Percentiles rank a stretch among this genome's conserved stretches.
Evolutionary conservation across 495 filamentous ascomycete species (phyloP).

Genomic region (Opeltia flavorubescens): DNA sequence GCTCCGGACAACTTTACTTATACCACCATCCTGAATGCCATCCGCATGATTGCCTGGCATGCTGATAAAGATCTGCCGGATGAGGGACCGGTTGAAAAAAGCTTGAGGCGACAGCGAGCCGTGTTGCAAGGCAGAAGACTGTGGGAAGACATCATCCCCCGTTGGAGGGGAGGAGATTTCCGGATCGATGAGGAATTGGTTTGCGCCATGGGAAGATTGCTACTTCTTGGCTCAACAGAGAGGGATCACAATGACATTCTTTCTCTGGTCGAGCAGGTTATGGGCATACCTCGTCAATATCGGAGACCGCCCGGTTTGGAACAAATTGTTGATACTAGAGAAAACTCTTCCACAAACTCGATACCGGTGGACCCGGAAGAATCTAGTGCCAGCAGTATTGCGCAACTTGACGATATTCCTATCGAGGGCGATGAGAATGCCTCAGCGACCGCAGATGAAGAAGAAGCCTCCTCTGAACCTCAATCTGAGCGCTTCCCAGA

Average conservation of each 20-base stretch:
- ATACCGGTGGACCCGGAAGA: too few relatives aligned
- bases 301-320: conserved; percentile 2
- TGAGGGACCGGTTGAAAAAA: conserved; percentile 23
- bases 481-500: not conserved
- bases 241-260: conserved; percentile 56
- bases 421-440: not conserved
- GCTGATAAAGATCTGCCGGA: conserved; percentile 16
- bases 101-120: conserved; percentile 20
- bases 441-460: not conserved
- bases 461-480: not conserved
- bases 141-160: conserved; percentile 64
- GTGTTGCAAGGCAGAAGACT: conserved; percentile 48
- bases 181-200: conserved; percentile 60
- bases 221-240: conserved; percentile 43
- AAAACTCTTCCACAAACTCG: too few relatives aligned
- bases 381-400: too few relatives aligned
- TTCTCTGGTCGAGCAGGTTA: conserved; percentile 60
- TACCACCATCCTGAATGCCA: conserved; percentile 63
- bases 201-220: conserved; percentile 58
- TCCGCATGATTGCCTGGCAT: conserved; percentile 28
- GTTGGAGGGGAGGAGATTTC: conserved; percentile 57
- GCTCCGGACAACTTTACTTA: conserved; percentile 60
- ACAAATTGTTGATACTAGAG: not conserved
- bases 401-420: too few relatives aligned
- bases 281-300: conserved; percentile 40